Conservation (phyloP, 352 stramenopile species). For the Pythium brassicae region DNA sequence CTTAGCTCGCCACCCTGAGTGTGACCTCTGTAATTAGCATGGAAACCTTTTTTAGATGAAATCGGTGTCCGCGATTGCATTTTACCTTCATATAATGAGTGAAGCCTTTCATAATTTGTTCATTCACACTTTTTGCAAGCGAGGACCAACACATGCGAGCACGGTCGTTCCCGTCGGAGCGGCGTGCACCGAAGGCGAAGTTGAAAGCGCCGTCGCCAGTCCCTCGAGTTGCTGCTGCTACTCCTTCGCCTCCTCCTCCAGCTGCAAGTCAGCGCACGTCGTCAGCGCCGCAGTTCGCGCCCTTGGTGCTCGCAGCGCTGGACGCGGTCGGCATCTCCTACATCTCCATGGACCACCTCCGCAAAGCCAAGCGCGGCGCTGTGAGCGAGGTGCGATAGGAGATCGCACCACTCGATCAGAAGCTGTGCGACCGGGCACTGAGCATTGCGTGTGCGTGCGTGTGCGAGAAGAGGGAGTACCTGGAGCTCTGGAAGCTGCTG, state of each 20-base stretch:
- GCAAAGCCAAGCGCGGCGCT: slow-evolving; percentile 55
- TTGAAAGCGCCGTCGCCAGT: no score
- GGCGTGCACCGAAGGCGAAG: no score
- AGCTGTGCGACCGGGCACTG: no score
- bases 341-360: slow-evolving; percentile 46
- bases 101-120: no score
- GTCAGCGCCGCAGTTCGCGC: slow-evolving; percentile 33
- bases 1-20: no score
- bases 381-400: slow-evolving; percentile 18
- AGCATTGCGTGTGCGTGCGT: background rate
- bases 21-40: no score
- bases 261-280: background rate
- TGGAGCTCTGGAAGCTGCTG: slow-evolving; percentile 49
- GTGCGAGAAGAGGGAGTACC: slow-evolving; percentile 30
- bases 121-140: no score
- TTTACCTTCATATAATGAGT: no score
- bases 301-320: slow-evolving; percentile 32
- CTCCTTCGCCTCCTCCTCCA: background rate
- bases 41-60: no score
- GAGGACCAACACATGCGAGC: no score
- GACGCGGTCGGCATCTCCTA: slow-evolving; percentile 48
- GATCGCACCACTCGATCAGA: background rate
- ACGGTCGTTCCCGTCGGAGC: no score
- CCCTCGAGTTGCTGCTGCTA: background rate
- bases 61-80: no score